Evolutionary conservation across 768 basidiomycete genomes (phyloP), one percentile per base, ranked within the genome.

Genomic region (Tricholoma hemisulphureum): DNA sequence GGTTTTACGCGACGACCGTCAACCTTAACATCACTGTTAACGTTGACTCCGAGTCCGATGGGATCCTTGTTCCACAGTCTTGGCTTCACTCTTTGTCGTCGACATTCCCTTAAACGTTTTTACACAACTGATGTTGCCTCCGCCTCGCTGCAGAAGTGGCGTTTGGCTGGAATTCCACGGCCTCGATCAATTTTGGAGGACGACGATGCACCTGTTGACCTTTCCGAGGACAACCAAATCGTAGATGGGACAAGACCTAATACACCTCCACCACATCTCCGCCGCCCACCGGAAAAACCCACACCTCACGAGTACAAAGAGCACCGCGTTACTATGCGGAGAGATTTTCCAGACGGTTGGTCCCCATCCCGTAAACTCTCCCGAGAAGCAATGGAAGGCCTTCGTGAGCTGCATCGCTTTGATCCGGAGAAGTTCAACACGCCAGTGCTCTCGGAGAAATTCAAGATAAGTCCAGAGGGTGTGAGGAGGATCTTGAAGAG

Each of bases 391-490:
- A 94, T 94, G 91, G 86, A 88, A 61, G 85, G 87, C 14, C 71
- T 95, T 58, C 83, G 88, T 35, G 78, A 83, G 46, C 76, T 94
- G 56, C 81, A 92, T 67, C 71, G 73, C 37, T 68, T 84, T 45
- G 85, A 93, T 65, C 84, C 86, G 7, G 77, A 75, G 49, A 81
- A 73, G 48, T 92, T 88, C 73, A 81, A 78, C 32, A 87, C 86
- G 11, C 79, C 84, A 24, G 72, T 84, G 0, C 82, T 95, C n/a
- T 86, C 90, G 14, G 82, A 87, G 58, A 82, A 81, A 67, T 94
- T 94, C 73, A 85, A 78, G 68, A 83, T 93, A 68, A 88, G 86
- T 63, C 84, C 88, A 32, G 93, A 95, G 75, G 90, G 88, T 9
- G 87, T 93, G 34, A 76, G 87, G 59, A 76, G 93, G 65, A 91